These are phyloP conservation scores for Letharia columbiana DNA, from an alignment of 495 filamentous ascomycete species.

Conservation along the genomic window DNA sequence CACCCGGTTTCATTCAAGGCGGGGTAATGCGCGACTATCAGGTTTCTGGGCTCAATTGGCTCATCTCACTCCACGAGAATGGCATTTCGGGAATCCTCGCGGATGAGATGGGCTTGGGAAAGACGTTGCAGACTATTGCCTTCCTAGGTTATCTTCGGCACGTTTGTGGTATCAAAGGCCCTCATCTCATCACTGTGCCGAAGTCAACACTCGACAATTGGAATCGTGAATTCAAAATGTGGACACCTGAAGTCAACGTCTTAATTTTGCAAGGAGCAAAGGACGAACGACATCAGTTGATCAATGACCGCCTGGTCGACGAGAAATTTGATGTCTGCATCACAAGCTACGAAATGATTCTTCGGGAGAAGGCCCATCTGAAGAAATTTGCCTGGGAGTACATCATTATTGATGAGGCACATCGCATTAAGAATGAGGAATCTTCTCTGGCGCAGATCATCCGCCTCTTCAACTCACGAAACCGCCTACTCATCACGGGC, in stretches of 20 bases:
- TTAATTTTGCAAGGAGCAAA: constrained; percentile 93
- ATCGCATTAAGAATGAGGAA: constrained; percentile 99
- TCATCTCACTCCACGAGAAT: constrained; percentile 97
- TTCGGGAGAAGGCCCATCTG: constrained; percentile 87
- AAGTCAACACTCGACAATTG: constrained; percentile 99
- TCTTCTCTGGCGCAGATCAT: constrained; percentile 96
- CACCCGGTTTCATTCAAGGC: constrained; percentile 76
- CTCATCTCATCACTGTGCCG: constrained; percentile 89
- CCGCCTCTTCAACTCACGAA: constrained; percentile 91
- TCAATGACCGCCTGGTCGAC: constrained; percentile 81
- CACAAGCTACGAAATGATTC: constrained; percentile 94
- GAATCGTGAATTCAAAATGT: constrained; percentile 86
- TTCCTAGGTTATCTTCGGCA: constrained; percentile 93
- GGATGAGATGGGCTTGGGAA: constrained; percentile 95
- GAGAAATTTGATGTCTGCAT: constrained; percentile 92
- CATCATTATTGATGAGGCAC: constrained; percentile 98
- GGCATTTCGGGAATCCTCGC: constrained; percentile 96
- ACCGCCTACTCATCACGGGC: constrained; percentile 91
- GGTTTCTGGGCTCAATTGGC: constrained; percentile 89
- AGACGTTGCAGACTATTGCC: constrained; percentile 83
- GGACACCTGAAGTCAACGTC: constrained; percentile 94
- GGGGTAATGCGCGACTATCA: constrained; percentile 94
- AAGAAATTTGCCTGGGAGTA: constrained; percentile 99
- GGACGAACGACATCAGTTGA: constrained; percentile 80
- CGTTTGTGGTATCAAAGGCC: constrained; percentile 76